These are phyloP conservation scores for Dioscorea dumetorum DNA, from an alignment of 106 monocot genomes.

Conservation along the genomic window DNA sequence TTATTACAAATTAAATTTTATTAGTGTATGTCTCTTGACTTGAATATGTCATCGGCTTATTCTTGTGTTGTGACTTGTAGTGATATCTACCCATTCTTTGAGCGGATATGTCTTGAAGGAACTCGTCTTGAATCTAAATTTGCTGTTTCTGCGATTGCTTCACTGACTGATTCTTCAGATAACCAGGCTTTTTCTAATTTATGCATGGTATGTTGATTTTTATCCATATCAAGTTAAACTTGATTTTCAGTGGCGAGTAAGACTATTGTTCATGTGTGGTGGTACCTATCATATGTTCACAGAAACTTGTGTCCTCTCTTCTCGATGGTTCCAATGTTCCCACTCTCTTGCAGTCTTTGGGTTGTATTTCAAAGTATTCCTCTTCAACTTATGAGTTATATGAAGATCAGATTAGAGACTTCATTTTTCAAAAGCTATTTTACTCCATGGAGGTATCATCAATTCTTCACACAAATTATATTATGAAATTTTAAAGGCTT, in stretches of 20 bases:
- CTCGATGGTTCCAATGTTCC: constrained; percentile 38
- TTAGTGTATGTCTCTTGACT: not conserved
- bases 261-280: not conserved
- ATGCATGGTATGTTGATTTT: constrained; percentile 44
- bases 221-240: not conserved
- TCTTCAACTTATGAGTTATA: constrained; percentile 35
- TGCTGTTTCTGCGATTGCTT: constrained; percentile 68
- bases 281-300: constrained; percentile 6
- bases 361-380: constrained; percentile 42
- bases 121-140: constrained; percentile 62
- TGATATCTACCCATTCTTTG: constrained; percentile 71
- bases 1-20: too few species aligned
- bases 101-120: constrained; percentile 66
- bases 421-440: constrained; percentile 43
- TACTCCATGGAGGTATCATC: constrained; percentile 24
- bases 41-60: constrained; percentile 3
- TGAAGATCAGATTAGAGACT: constrained; percentile 34
- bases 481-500: not conserved
- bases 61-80: constrained; percentile 16
- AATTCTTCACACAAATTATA: not conserved
- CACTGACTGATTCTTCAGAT: constrained; percentile 33
- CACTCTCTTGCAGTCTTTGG: constrained; percentile 69
- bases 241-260: not conserved
- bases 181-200: constrained; percentile 32
- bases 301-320: constrained; percentile 70